Base-by-base conservation (phyloP, 2,329 filamentous ascomycete species). In the Myriosclerotinia curreyana region DNA sequence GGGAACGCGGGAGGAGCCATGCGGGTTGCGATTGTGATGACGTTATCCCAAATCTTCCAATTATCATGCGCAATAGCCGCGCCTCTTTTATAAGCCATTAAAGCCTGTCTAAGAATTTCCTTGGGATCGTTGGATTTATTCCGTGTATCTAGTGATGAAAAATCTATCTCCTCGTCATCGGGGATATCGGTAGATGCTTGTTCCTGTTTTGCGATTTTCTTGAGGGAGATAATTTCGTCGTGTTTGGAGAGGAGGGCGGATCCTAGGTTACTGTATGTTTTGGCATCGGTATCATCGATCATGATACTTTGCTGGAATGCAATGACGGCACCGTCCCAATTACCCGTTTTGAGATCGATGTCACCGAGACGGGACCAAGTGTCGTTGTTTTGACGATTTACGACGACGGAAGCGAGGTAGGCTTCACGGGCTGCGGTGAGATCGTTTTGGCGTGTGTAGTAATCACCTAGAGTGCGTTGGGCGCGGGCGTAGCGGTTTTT, bases 41-140 rank as follows among this genome's bases (percentile, higher is more conserved):
- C 89, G 72, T 99, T 99, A 74, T 96, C 91, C 94, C 94, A 98
- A 75, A 99, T 97, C 70, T 91, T 87, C 83, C 89, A 91, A 77
- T 94, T 94, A 71, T 92, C 88, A 75, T 91, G 84, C 59, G 96
- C 92, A 31, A 96, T 84, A 5, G 85, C 83, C 0, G 93, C 92
- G 12, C 93, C 95, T 68, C 90, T 89, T 74, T 96, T 95, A 76
- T 96, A 91, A 0, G 95, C 94, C 7, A 84, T 81, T 0, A 99
- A 83, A 0, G 95, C 87, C 73, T 96, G 91, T 0, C 83, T 79
- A 1, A 92, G 83, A 61, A 91, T 73, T 50, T 79, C 75, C 66
- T 75, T 71, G 5, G 72, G 76, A 6, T 66, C 51, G 2, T 70
- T 71, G 3, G 72, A 75, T 7, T 65, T 51, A 5, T 70, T 71